phyloP scores from a whole-genome alignment of 768 basidiomycete species.

The Amylocystis lapponica region DNA sequence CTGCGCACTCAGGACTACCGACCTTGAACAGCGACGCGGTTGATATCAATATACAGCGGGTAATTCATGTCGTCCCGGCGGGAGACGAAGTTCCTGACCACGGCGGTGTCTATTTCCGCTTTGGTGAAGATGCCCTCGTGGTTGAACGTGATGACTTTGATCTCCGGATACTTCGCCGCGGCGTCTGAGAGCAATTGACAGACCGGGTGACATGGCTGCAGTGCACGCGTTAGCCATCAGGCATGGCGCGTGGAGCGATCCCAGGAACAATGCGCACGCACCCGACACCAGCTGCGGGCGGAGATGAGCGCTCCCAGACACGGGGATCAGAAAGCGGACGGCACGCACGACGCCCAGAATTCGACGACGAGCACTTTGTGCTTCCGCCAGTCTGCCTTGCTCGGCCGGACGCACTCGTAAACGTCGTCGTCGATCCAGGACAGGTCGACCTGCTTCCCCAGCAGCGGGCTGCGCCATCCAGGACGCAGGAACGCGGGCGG shows the following conservation, averaged over 20 bases:
- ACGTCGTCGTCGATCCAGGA: constrained; percentile 21
- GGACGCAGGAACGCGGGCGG: constrained; percentile 26
- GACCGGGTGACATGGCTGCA: constrained; percentile 24
- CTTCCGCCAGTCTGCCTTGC: constrained; percentile 21
- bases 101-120: constrained; percentile 17
- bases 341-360: constrained; percentile 26
- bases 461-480: constrained; percentile 24
- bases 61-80: constrained; percentile 23
- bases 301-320: constrained; percentile 1
- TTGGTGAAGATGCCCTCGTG: constrained; percentile 26
- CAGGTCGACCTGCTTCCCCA: constrained; percentile 21
- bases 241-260: not conserved
- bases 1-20: not conserved
- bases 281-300: constrained; percentile 18
- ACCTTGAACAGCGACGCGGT: constrained; percentile 23
- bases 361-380: constrained; percentile 24
- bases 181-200: constrained; percentile 22
- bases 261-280: constrained; percentile 8
- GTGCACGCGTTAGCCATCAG: not conserved
- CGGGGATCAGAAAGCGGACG: too few species aligned
- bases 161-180: constrained; percentile 14
- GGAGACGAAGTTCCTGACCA: constrained; percentile 20
- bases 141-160: constrained; percentile 25
- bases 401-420: constrained; percentile 21
- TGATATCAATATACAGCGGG: constrained; percentile 22